Percentiles rank a stretch among this genome's conserved stretches.
Conservation (phyloP, 83 land plant genomes). For the Isoetes engelmannii region DNA sequence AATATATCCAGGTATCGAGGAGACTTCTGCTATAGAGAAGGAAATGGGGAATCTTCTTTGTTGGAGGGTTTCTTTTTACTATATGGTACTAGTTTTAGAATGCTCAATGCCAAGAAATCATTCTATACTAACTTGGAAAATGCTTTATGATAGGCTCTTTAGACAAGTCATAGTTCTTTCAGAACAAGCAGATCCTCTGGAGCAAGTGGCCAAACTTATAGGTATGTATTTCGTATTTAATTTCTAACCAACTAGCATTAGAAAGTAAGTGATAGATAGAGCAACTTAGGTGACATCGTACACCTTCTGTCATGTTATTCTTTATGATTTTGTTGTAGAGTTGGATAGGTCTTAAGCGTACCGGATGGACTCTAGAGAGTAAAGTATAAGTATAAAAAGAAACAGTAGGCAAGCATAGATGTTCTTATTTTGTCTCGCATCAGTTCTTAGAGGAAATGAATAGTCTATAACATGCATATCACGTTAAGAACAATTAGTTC, state of each 20-base stretch:
- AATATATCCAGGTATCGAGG: slow-evolving; percentile 2
- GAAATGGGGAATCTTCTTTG: slow-evolving; percentile 12
- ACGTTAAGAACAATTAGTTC: not conserved
- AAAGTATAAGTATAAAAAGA: too few relatives aligned
- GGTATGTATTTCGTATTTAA: not conserved
- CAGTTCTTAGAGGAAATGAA: too few relatives aligned
- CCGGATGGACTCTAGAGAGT: too few relatives aligned
- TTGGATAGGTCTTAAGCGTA: too few relatives aligned
- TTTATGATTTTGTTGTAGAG: too few relatives aligned
- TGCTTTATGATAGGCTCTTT: slow-evolving; percentile 11
- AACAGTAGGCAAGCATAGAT: too few relatives aligned
- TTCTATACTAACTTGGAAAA: not conserved
- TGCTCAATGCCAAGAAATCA: not conserved
- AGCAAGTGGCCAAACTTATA: slow-evolving; percentile 6
- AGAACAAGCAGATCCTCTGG: slow-evolving; percentile 2
- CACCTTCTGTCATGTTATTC: too few relatives aligned
- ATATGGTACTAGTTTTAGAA: slow-evolving; percentile 6
- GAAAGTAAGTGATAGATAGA: too few relatives aligned
- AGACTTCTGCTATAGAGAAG: slow-evolving; percentile 5
- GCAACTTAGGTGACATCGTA: too few relatives aligned
- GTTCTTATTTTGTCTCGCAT: too few relatives aligned
- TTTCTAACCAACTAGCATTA: too few relatives aligned
- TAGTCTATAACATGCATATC: too few relatives aligned
- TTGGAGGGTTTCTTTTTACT: not conserved
- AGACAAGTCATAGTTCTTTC: slow-evolving; percentile 6